These are phyloP conservation scores for Acer campestre DNA, from an alignment of 345 rosid genomes.

Conservation along the genomic window DNA sequence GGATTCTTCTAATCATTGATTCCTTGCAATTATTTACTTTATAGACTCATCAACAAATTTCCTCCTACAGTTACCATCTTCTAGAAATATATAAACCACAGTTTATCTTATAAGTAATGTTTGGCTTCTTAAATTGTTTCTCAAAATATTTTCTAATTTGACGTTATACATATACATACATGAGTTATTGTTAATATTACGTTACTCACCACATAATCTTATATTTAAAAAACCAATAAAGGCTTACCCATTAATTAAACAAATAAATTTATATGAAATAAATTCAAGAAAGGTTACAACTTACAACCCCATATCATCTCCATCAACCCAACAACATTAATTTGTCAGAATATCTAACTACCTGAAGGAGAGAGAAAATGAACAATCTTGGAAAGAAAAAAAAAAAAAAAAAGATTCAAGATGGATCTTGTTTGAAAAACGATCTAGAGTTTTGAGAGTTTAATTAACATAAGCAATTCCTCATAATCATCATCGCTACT, in stretches of 20 bases:
- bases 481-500: constrained; percentile 9
- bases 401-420: not conserved
- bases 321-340: constrained; percentile 21
- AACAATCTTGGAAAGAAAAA: constrained; percentile 9
- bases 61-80: too few species aligned
- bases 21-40: not conserved
- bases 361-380: constrained; percentile 21
- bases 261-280: constrained; percentile 27
- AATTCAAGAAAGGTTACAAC: constrained; percentile 19
- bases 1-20: constrained; percentile 22
- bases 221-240: constrained; percentile 6
- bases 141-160: too few species aligned
- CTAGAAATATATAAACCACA: too few species aligned
- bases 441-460: not conserved
- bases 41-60: not conserved
- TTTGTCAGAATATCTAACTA: constrained; percentile 20
- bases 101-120: too few species aligned
- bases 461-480: not conserved
- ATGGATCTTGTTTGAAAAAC: not conserved
- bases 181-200: too few species aligned
- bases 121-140: too few species aligned
- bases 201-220: too few species aligned
- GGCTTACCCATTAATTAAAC: constrained; percentile 17
- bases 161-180: too few species aligned
- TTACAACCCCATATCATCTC: constrained; percentile 9